A percentile compares a stretch with the other conserved stretches of the same genome.
Evolutionary conservation across 1,284 basidiomycete species (phyloP).

Genomic region (Irpex sp.): DNA sequence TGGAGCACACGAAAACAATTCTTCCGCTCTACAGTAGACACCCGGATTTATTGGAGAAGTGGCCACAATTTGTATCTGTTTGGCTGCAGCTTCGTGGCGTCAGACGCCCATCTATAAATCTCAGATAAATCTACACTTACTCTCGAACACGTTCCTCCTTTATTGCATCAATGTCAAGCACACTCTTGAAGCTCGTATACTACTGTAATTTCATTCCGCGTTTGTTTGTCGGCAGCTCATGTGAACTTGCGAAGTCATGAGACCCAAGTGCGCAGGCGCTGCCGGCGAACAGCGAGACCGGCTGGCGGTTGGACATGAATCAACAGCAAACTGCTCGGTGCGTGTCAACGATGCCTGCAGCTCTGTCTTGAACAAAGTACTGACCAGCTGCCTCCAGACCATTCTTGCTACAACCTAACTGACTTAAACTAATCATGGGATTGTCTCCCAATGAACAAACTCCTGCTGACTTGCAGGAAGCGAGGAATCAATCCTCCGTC

Average conservation of each 20-base stretch:
- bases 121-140: no score
- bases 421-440: not conserved
- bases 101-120: not conserved
- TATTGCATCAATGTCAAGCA: no score
- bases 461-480: conserved; percentile 1
- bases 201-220: not conserved
- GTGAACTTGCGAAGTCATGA: not conserved
- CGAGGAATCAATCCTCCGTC: not conserved
- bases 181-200: no score
- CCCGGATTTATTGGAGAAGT: not conserved
- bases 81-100: not conserved
- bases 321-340: no score
- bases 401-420: not conserved
- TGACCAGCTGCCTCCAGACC: no score
- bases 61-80: not conserved
- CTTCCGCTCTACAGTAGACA: no score
- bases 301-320: not conserved
- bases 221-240: no score
- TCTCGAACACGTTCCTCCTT: no score
- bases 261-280: not conserved
- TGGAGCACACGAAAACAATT: no score
- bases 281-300: not conserved
- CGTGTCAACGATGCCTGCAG: no score
- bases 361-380: no score
- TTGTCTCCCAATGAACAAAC: conserved; percentile 2